Percentiles rank a stretch among this genome's conserved stretches.
phyloP scores from a whole-genome alignment of 1,284 basidiomycete species.

The Ceratobasidium papillatum region DNA sequence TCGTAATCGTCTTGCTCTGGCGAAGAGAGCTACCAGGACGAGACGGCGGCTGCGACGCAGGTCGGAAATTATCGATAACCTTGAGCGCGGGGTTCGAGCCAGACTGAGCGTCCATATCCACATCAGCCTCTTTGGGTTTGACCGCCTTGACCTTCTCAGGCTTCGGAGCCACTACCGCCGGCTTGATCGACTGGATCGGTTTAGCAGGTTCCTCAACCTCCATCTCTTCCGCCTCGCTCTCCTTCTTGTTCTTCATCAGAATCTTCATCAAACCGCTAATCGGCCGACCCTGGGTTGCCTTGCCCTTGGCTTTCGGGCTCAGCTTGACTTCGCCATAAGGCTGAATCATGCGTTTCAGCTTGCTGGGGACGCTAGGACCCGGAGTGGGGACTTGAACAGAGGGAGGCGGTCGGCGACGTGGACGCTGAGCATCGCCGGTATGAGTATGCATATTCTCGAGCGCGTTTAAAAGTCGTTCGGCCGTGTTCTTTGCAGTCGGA shows the following conservation, averaged over 20 bases:
- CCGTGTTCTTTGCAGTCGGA: constrained; percentile 25
- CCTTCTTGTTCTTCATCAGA: constrained; percentile 62
- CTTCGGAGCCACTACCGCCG: not conserved
- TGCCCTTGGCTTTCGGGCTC: constrained; percentile 47
- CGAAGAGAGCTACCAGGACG: constrained; percentile 36
- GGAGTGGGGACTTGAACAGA: constrained; percentile 30
- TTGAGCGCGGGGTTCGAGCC: constrained; percentile 8
- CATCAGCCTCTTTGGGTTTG: constrained; percentile 49
- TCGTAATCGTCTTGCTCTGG: constrained; percentile 32
- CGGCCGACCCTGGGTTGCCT: not conserved
- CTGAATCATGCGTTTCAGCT: constrained; percentile 72
- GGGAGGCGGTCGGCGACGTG: constrained; percentile 31
- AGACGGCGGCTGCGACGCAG: constrained; percentile 30
- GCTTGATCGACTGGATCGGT: not conserved
- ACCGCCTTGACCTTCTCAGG: constrained; percentile 41
- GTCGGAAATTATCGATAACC: constrained; percentile 36
- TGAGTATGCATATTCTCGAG: constrained; percentile 36
- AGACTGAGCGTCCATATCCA: constrained; percentile 50
- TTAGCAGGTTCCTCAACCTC: constrained; percentile 48
- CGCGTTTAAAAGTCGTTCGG: constrained; percentile 33
- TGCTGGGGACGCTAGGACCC: constrained; percentile 58
- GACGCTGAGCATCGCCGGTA: constrained; percentile 31
- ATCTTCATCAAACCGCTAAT: constrained; percentile 75
- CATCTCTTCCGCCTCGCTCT: constrained; percentile 55
- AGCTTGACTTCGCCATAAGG: constrained; percentile 52